Evolutionary conservation across 2,329 filamentous ascomycete species (phyloP).

Genomic region (Arthrobotrys megalospora): DNA sequence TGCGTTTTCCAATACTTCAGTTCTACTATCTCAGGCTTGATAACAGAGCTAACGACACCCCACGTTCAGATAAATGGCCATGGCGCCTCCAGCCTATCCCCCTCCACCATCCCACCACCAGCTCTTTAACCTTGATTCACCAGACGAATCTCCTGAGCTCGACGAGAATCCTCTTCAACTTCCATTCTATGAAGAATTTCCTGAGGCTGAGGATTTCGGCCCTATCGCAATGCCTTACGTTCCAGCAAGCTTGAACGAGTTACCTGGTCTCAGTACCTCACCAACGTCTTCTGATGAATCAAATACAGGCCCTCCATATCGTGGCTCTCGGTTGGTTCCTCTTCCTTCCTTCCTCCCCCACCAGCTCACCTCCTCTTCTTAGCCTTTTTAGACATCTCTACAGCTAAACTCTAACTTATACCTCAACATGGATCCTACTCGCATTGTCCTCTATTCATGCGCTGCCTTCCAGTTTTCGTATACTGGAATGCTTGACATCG

Average conservation of each 20-base stretch:
- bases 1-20: background rate
- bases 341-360: background rate
- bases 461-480: constrained; percentile 31
- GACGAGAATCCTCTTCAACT: background rate
- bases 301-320: background rate
- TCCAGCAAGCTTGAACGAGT: background rate
- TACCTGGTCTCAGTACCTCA: background rate
- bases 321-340: background rate
- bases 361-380: background rate
- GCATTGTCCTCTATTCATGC: background rate
- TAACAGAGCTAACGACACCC: background rate
- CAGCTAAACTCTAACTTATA: background rate
- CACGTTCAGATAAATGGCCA: background rate
- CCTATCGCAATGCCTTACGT: background rate
- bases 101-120: background rate
- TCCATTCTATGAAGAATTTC: background rate
- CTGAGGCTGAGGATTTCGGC: background rate
- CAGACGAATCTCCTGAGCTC: background rate
- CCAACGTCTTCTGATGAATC: background rate
- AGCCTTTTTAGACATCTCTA: background rate
- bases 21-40: too few species aligned
- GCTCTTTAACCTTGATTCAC: background rate
- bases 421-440: background rate
- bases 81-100: constrained; percentile 12
- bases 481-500: constrained; percentile 25